Percentiles rank a stretch among this genome's conserved stretches.
Conservation (phyloP, 345 rosid species). For the Draba incana region DNA sequence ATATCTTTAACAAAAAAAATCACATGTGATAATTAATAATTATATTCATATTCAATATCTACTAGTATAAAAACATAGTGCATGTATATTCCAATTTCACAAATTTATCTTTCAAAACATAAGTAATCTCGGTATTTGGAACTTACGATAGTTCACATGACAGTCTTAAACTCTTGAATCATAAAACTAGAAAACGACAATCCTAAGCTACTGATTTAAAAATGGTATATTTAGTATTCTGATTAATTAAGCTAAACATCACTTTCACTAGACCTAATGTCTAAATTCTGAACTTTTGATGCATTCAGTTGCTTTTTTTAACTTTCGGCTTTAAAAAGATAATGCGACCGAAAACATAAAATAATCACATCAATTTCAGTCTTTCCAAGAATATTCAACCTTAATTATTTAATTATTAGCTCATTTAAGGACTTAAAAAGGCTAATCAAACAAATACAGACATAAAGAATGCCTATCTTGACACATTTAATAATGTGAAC, state of each 20-base stretch:
- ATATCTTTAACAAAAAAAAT: neutral
- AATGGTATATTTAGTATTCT: conserved; percentile 18
- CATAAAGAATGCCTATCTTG: conserved; percentile 4
- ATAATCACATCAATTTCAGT: conserved; percentile 21
- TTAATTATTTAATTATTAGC: conserved; percentile 3
- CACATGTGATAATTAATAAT: conserved; percentile 16
- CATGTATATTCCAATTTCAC: neutral
- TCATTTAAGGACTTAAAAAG: neutral
- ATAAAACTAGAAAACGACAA: conserved; percentile 13
- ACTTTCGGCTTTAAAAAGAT: conserved; percentile 39
- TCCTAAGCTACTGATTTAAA: conserved; percentile 9
- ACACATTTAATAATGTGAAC: conserved; percentile 3
- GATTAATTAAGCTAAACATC: conserved; percentile 35
- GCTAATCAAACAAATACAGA: conserved; percentile 3
- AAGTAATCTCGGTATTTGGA: neutral
- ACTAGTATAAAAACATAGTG: neutral
- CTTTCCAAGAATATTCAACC: conserved; percentile 26
- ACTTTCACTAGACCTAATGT: conserved; percentile 37
- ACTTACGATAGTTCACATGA: neutral
- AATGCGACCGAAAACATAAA: conserved; percentile 9
- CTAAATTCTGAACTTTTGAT: conserved; percentile 28
- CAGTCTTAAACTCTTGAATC: neutral
- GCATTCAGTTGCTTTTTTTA: conserved; percentile 21
- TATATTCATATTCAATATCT: neutral
- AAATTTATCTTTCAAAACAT: neutral